Evolutionary conservation across 805 yeast species (phyloP), one percentile per base, ranked within the genome.

Genomic region (Candida manassasensis): DNA sequence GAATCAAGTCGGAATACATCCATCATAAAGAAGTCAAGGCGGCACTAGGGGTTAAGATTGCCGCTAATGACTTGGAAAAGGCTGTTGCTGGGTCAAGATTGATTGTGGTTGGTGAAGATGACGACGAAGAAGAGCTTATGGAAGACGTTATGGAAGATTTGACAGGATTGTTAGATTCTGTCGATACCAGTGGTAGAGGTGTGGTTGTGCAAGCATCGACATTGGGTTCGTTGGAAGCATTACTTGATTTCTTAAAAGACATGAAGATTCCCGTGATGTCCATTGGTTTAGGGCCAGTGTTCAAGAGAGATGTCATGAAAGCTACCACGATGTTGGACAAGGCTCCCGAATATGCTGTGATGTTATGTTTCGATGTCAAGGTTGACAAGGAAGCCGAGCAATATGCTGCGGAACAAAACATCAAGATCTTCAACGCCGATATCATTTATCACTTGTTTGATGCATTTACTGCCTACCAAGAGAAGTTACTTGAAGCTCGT

Each of bases 231-330:
- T 71, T 93, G 53, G 99, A 93, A 69, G 99, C 99, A 3, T 70
- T 93, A 48, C 75, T 93, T 45, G 97, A 90, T 63, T 93, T 93
- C 86, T 76, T 93, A 61, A 90, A 90, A 67, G 95, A 86, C 53
- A 86, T 89, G 97, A 93, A 93, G 75, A 93, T 93, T 63, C 99
- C 99, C 14, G 99, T 93, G 24, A 88, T 90, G 96, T 84, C 96
- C 22, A 89, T 93, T 56, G 95, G 97, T 36, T 74, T 93, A 58
- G 99, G 99, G 53, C 98, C 99, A 36, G 98, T 93, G 26, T 93
- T 68, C 72, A 93, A 90, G 69, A 83, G 97, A 69, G 99, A 93
- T 70, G 96, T 93, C 32, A 93, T 93, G 95, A 86, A 88, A 59
- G 96, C 97, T 8, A 75, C 89, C 17, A 81, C 98, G 1, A 93